Conservation (phyloP, 2,329 filamentous ascomycete species). For the Hypomyces rosellus region DNA sequence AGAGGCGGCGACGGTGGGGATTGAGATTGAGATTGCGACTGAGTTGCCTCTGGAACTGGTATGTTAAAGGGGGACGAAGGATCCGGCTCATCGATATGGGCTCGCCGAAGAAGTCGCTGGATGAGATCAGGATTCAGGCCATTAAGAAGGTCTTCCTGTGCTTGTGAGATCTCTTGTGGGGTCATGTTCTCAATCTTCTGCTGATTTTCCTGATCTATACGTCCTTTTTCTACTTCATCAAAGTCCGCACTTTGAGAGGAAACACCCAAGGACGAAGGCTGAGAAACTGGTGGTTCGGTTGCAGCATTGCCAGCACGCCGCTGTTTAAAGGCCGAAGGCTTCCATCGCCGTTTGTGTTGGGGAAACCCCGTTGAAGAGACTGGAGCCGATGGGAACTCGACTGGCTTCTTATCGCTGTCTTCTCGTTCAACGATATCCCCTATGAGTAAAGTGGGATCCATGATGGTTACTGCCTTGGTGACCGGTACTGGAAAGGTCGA, state of each 20-base stretch:
- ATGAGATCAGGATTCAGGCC: slow-evolving; percentile 69
- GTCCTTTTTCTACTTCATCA: slow-evolving; percentile 54
- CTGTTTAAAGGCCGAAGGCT: slow-evolving; percentile 74
- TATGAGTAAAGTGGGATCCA: slow-evolving; percentile 51
- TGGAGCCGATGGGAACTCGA: slow-evolving; percentile 46
- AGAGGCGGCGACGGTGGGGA: background rate
- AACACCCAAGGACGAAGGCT: background rate
- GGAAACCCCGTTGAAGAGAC: slow-evolving; percentile 66
- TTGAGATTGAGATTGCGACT: background rate
- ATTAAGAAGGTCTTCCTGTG: slow-evolving; percentile 73
- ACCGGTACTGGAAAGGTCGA: background rate
- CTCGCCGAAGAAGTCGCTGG: slow-evolving; percentile 67
- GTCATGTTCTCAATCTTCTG: slow-evolving; percentile 72
- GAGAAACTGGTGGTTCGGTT: slow-evolving; percentile 3
- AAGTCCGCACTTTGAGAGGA: slow-evolving; percentile 16
- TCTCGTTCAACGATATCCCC: slow-evolving; percentile 76
- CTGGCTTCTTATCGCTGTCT: slow-evolving; percentile 51
- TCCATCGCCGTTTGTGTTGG: slow-evolving; percentile 71
- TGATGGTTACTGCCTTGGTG: slow-evolving; percentile 12
- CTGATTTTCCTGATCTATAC: slow-evolving; percentile 79
- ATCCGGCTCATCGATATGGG: slow-evolving; percentile 63
- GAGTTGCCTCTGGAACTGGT: slow-evolving; percentile 15
- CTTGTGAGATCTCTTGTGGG: slow-evolving; percentile 70
- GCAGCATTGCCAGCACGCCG: slow-evolving; percentile 23
- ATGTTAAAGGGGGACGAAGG: slow-evolving; percentile 39